phyloP scores from a whole-genome alignment of 495 filamentous ascomycete genomes.

The Haplographium delicatum region DNA sequence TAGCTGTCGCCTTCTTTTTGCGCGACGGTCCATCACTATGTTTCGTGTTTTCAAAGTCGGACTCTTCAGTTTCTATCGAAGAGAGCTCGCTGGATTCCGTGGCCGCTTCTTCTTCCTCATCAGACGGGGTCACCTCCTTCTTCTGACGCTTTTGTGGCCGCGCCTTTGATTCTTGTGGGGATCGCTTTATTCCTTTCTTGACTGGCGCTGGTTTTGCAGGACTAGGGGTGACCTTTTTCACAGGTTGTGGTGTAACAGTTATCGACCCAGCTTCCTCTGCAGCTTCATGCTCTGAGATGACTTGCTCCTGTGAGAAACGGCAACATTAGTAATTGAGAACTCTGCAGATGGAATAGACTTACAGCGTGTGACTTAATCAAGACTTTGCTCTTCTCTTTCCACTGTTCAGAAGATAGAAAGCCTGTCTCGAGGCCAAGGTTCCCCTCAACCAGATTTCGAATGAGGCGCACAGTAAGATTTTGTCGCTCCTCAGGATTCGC shows the following conservation, averaged over 20 bases:
- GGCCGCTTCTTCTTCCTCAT: slow-evolving; percentile 12
- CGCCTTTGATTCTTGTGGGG: slow-evolving; percentile 10
- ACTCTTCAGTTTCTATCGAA: slow-evolving; percentile 17
- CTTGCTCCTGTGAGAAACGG: slow-evolving; percentile 18
- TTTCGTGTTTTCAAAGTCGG: no score
- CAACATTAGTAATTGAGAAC: slow-evolving; percentile 10
- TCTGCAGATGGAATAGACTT: slow-evolving; percentile 23
- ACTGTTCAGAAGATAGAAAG: slow-evolving; percentile 63
- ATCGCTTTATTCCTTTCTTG: slow-evolving; percentile 18
- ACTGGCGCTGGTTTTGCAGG: slow-evolving; percentile 1
- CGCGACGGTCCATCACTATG: slow-evolving; percentile 27
- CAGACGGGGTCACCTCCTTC: slow-evolving; percentile 18
- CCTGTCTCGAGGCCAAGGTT: slow-evolving; percentile 57
- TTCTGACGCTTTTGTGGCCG: slow-evolving; percentile 21
- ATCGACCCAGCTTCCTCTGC: slow-evolving; percentile 16
- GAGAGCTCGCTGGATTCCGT: slow-evolving; percentile 19
- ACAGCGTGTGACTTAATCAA: slow-evolving; percentile 70
- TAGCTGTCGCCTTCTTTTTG: slow-evolving; percentile 24
- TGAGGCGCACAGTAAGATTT: slow-evolving; percentile 13
- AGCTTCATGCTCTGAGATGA: slow-evolving; percentile 12
- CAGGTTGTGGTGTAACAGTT: slow-evolving; percentile 6
- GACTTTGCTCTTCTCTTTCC: slow-evolving; percentile 76
- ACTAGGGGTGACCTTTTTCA: slow-evolving; percentile 13
- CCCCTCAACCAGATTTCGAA: slow-evolving; percentile 63
- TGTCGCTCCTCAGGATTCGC: background rate